Conservation (phyloP, 2,329 filamentous ascomycete genomes). For the Helicocarpus griseus region DNA sequence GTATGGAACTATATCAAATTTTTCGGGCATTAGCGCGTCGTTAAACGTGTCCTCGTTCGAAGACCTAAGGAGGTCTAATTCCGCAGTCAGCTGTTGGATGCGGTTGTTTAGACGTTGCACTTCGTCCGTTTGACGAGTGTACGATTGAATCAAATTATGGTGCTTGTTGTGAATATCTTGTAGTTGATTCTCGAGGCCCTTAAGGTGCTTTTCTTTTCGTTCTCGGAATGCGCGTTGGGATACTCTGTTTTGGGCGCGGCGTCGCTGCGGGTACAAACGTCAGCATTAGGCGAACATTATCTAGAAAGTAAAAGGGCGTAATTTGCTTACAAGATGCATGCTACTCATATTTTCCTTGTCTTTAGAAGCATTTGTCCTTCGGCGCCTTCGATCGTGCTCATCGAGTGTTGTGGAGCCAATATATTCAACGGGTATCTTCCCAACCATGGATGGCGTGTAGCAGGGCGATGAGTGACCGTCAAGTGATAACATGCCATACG, state of each 20-base stretch:
- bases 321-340: constrained; percentile 22
- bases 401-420: constrained; percentile 16
- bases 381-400: constrained; percentile 15
- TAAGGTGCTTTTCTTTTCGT: constrained; percentile 78
- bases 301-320: no score
- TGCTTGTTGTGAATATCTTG: constrained; percentile 45
- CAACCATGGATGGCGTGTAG: constrained; percentile 9
- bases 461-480: constrained; percentile 13
- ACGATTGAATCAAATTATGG: constrained; percentile 22
- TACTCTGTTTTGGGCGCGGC: constrained; percentile 82
- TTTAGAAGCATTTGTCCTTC: constrained; percentile 14
- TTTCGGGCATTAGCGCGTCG: constrained; percentile 17
- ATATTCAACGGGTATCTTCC: constrained; percentile 18
- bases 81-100: constrained; percentile 18
- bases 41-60: constrained; percentile 13
- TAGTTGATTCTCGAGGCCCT: constrained; percentile 72
- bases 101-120: constrained; percentile 18
- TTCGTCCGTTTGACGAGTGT: constrained; percentile 22
- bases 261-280: no score
- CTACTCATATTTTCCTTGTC: constrained; percentile 19
- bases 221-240: constrained; percentile 82
- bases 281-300: no score
- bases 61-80: constrained; percentile 15
- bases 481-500: constrained; percentile 17
- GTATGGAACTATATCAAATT: constrained; percentile 20